Evolutionary conservation across 306 rosid genomes (phyloP).

Genomic region (Fagus sylvatica): DNA sequence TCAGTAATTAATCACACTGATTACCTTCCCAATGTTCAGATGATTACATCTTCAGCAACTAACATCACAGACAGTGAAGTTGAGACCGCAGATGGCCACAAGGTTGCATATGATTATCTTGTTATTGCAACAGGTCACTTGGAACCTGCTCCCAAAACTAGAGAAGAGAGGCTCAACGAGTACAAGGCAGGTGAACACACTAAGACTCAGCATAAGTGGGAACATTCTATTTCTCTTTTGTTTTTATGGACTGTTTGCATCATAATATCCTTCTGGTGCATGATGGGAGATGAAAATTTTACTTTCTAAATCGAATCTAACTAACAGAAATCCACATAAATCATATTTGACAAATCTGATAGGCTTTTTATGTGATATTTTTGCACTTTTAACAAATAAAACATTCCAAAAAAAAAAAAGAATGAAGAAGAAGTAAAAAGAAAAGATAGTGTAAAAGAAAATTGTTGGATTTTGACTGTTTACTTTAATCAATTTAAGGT

Average conservation of each 20-base stretch:
- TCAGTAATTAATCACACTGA: constrained; percentile 59
- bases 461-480: too few species aligned
- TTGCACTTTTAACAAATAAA: too few species aligned
- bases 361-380: background rate
- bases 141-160: constrained; percentile 36
- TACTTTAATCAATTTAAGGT: too few species aligned
- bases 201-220: background rate
- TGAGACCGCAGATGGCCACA: constrained; percentile 50
- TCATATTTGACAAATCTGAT: background rate
- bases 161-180: constrained; percentile 40
- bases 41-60: constrained; percentile 47
- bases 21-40: constrained; percentile 47
- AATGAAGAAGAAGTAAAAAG: too few species aligned
- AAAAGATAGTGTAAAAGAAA: too few species aligned
- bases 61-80: constrained; percentile 53
- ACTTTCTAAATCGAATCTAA: too few species aligned
- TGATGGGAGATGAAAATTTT: background rate
- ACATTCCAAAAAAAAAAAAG: too few species aligned
- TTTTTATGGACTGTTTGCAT: background rate
- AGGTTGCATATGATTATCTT: constrained; percentile 43
- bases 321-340: too few species aligned
- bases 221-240: background rate
- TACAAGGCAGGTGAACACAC: constrained; percentile 40
- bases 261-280: background rate
- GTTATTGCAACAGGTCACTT: constrained; percentile 52